Evolutionary conservation across 2,329 filamentous ascomycete species (phyloP), one percentile per base, ranked within the genome.

Genomic region (Seiridium cupressi): DNA sequence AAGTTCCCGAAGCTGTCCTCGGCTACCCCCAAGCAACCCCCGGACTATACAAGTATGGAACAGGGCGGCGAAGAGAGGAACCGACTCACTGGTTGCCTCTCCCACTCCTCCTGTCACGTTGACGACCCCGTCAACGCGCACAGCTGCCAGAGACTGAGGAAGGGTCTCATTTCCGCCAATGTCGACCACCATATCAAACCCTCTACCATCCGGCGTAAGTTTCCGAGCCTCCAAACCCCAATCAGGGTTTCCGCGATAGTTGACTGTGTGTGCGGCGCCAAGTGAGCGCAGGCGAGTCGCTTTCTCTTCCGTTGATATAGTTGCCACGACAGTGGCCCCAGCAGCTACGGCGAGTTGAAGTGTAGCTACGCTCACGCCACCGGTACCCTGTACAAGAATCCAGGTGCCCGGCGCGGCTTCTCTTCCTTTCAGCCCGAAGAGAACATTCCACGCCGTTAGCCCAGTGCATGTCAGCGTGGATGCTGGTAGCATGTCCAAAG

Each of bases 111-210:
- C 76, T 9, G 72, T 63, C 2, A 74, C 46, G 2, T 64, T 61
- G 31, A 80, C 61, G 4, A 75, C n/a, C 0, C 76, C 76, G 11
- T 75, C 70, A 0, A 66, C 58, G 0, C 69, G 64, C 0, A 86
- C 74, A 1, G 82, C 81, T 63, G 80, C 80, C 46, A 89, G 73
- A 3, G 79, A 81, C 68, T 88, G 79, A 3, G 74, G 66, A 63
- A 90, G 78, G 0, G 87, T 89, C n/a, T 77, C 79, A 0, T 84
- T 77, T 0, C 88, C 88, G 10, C 85, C 88, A n/a, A 90, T 82
- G 66, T 91, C 89, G 44, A 89, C 68, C 44, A 91, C 75, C 62
- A 87, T 79, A 65, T 90, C 82, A 6, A 89, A 83, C 10, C 89
- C 89, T 2, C 66, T 67, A 2, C 77, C 77, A 1, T 75, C 71